Evolutionary conservation across 176 grass and related monocot genomes (phyloP), one percentile per base, ranked within the genome.

Genomic region (Secale cereale): DNA sequence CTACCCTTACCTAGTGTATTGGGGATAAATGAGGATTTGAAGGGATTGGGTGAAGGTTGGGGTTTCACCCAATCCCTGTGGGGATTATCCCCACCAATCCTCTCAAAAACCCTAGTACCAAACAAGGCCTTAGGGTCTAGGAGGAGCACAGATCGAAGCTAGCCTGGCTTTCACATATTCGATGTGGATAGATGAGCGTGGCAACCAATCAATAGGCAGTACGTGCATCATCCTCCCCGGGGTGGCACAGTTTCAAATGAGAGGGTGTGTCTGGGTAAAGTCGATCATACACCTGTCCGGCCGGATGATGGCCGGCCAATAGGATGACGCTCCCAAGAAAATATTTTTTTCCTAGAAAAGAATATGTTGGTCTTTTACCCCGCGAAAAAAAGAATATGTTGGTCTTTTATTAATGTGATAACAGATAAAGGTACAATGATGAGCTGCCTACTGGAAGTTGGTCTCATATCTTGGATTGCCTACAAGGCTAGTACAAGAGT

Each of bases 231-330:
- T 30, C 65, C 29, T 65, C 69, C 52, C 7, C 4, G 48, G 48
- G 1, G 31, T 17, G 67, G 84, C 84, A 79, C 84, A 65, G 41
- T 56, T 89, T 78, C 83, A 78, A 60, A 86, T 78, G 83, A 31
- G 40, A 10, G 7, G 9, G 20, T 7, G 39, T 89, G 88, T 89
- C 64, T 77, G 79, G 39, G 65, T 65, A 83, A 90, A 74, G 56
- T 62, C 28, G 59, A 85, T 66, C 70, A 61, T 8, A 74, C 41
- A 74, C 14, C 13, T n/a, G 37, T 72, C 69, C 23, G 12, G 30
- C 52, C 3, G 4, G 25, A 63, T 76, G 78, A 50, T 73, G n/a
- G 37, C 52, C 52, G 52, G 52, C 88, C 78, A 89, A 81, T 54
- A 6, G 33, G 56, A 15, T 65, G 52, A 19, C 16, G 52, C 29